Conservation (phyloP, 2,329 filamentous ascomycete species). For the Dryadomyces sulphureus region DNA sequence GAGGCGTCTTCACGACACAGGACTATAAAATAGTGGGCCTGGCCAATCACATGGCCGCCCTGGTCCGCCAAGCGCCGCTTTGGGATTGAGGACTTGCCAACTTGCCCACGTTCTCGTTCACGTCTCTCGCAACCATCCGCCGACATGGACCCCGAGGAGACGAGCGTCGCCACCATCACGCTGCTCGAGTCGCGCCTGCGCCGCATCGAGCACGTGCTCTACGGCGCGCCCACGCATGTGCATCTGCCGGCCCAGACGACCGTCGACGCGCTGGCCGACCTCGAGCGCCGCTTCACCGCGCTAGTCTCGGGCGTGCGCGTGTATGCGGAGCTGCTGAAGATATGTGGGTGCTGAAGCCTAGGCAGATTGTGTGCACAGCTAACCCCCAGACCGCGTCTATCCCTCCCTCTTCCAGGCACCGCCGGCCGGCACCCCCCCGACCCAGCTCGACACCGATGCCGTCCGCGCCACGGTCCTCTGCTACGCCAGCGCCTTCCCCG, state of each 20-base stretch:
- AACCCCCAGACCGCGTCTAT: slow-evolving; percentile 35
- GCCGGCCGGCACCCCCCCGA: slow-evolving; percentile 29
- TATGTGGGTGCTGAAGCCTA: slow-evolving; percentile 41
- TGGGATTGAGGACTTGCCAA: too few species aligned
- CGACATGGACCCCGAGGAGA: slow-evolving; percentile 28
- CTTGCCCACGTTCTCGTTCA: background rate
- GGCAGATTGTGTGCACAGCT: too few species aligned
- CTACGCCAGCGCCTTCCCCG: slow-evolving; percentile 39
- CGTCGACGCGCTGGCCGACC: slow-evolving; percentile 28
- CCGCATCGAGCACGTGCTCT: slow-evolving; percentile 43
- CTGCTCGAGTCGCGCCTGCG: slow-evolving; percentile 44
- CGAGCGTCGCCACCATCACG: slow-evolving; percentile 37
- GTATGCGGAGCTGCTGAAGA: slow-evolving; percentile 44
- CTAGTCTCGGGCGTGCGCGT: slow-evolving; percentile 37
- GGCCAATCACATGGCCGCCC: too few species aligned
- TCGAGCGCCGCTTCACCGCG: slow-evolving; percentile 37
- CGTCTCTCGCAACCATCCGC: background rate
- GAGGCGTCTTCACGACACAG: too few species aligned
- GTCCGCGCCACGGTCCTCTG: slow-evolving; percentile 40
- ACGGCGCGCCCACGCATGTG: slow-evolving; percentile 26
- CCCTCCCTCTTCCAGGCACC: slow-evolving; percentile 40
- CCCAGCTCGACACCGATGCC: slow-evolving; percentile 34
- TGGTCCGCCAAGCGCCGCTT: too few species aligned
- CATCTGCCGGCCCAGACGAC: slow-evolving; percentile 25
- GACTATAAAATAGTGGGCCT: too few species aligned